phyloP scores from a whole-genome alignment of 805 yeast species.

The Groenewaldozyma tartarivorans region DNA sequence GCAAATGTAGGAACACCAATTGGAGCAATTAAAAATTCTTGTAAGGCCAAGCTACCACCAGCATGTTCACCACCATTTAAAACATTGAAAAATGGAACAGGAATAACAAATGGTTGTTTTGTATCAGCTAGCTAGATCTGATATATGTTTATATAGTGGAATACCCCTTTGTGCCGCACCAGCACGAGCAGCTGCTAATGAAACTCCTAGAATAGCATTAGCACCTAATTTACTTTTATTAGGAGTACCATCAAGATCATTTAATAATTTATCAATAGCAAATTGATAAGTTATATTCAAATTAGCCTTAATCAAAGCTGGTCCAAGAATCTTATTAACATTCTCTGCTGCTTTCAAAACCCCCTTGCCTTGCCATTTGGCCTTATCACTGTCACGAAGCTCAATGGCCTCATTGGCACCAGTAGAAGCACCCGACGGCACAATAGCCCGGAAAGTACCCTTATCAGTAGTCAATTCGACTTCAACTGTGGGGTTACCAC shows the following conservation, averaged over 20 bases:
- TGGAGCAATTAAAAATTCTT: conserved; percentile 99
- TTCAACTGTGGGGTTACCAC: conserved; percentile 99
- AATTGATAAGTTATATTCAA: conserved; percentile 80
- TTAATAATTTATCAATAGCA: conserved; percentile 77
- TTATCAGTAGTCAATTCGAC: conserved; percentile 89
- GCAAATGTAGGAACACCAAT: conserved; percentile 81
- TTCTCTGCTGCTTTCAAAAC: conserved; percentile 93
- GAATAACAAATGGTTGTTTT: conserved; percentile 82
- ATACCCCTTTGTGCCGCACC: conserved; percentile 94
- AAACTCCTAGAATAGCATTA: conserved; percentile 96
- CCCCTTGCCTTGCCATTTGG: conserved; percentile 99
- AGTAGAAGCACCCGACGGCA: conserved; percentile 99
- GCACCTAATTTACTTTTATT: conserved; percentile 98
- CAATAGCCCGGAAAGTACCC: conserved; percentile 94
- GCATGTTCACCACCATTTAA: conserved; percentile 99
- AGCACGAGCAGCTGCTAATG: conserved; percentile 94
- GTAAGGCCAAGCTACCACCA: conserved; percentile 98
- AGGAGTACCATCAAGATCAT: conserved; percentile 87
- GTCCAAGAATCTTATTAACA: conserved; percentile 91
- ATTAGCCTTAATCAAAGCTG: conserved; percentile 76
- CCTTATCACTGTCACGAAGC: conserved; percentile 95
- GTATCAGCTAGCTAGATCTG: conserved; percentile 69
- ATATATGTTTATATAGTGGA: conserved; percentile 88
- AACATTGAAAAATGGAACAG: conserved; percentile 98
- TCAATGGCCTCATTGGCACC: conserved; percentile 98